Conservation (phyloP, 345 rosid genomes). For the Rubroshorea leprosula region DNA sequence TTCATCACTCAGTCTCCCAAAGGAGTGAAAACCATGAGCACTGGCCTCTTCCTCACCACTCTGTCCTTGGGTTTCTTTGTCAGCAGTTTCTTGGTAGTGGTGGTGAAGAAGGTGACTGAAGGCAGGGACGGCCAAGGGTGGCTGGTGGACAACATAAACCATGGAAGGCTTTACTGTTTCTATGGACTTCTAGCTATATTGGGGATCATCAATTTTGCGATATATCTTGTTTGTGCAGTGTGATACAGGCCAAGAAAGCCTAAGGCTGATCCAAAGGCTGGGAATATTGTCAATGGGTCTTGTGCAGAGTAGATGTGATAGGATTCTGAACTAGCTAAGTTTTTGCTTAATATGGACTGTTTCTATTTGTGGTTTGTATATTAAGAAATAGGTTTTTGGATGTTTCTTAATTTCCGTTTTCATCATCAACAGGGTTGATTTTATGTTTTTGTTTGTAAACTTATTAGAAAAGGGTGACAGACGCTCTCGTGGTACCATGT, state of each 20-base stretch:
- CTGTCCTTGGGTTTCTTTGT: constrained; percentile 59
- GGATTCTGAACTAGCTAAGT: no score
- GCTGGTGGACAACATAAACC: constrained; percentile 48
- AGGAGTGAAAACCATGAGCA: constrained; percentile 72
- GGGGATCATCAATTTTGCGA: constrained; percentile 35
- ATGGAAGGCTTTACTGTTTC: constrained; percentile 42
- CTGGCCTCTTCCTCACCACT: constrained; percentile 58
- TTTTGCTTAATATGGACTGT: no score
- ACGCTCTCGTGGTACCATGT: no score
- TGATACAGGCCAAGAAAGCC: constrained; percentile 33
- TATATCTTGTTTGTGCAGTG: constrained; percentile 29
- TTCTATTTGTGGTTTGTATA: no score
- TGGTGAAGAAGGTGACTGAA: constrained; percentile 35
- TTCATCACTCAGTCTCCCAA: constrained; percentile 64
- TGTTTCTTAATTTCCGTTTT: no score
- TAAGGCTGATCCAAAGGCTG: constrained; percentile 11
- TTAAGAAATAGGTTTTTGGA: no score
- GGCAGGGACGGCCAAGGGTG: constrained; percentile 31
- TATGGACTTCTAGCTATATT: constrained; percentile 41
- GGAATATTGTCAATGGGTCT: constrained; percentile 21
- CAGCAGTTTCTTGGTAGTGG: constrained; percentile 49
- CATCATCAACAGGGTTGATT: no score
- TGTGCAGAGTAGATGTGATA: constrained; percentile 31
- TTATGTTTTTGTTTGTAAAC: no score
- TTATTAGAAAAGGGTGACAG: no score